Percentiles rank a stretch among this genome's conserved stretches.
phyloP scores from a whole-genome alignment of 73 alveolate species.

The Tetrahymena thermophila region DNA sequence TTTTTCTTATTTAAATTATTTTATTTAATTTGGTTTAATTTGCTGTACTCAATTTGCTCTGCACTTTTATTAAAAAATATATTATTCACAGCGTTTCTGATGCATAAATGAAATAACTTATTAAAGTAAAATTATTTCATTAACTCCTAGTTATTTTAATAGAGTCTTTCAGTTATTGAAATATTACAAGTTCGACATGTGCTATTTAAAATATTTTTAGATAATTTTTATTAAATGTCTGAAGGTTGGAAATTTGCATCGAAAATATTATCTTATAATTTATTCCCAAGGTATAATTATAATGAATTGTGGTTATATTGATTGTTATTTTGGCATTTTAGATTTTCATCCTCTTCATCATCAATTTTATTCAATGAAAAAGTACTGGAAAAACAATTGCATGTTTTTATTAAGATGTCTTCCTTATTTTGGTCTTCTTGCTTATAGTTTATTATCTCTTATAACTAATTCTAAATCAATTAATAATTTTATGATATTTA shows the following conservation, averaged over 20 bases:
- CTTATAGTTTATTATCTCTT: not conserved
- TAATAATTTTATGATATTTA: not conserved
- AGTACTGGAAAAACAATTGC: not conserved
- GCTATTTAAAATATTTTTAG: too few species aligned
- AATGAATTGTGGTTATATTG: too few species aligned
- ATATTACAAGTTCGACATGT: too few species aligned
- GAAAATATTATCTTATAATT: too few species aligned
- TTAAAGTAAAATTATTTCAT: not conserved
- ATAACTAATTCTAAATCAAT: not conserved
- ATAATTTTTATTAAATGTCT: too few species aligned
- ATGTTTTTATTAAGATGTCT: not conserved
- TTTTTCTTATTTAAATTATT: not conserved
- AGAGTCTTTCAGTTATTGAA: not conserved
- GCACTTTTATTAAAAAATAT: not conserved
- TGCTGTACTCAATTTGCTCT: not conserved
- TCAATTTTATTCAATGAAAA: not conserved
- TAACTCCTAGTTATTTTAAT: too few species aligned
- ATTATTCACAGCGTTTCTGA: not conserved
- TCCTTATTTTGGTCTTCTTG: not conserved
- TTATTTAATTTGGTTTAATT: not conserved
- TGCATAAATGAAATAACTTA: not conserved
- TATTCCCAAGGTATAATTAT: too few species aligned
- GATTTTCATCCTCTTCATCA: not conserved
- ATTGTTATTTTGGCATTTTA: too few species aligned
- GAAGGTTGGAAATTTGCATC: too few species aligned